Percentiles rank a stretch among this genome's conserved stretches.
Evolutionary conservation across 2,329 filamentous ascomycete species (phyloP).

Genomic region (Aspergillus quadrilineatus): DNA sequence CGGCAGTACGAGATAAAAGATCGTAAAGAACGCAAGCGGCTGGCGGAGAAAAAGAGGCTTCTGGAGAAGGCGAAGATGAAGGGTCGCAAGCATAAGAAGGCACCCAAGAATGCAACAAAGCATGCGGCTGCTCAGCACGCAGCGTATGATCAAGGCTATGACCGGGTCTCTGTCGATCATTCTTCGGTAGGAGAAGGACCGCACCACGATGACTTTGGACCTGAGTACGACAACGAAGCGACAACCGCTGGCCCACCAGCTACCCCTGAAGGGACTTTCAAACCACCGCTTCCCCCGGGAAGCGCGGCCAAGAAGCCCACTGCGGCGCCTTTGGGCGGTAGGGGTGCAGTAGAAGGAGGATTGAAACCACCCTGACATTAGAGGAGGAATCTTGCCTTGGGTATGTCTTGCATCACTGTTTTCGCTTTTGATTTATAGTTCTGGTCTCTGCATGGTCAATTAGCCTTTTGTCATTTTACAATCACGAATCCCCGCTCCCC

Average conservation of each 20-base stretch:
- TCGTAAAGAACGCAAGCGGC: constrained; percentile 74
- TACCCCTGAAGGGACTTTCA: constrained; percentile 59
- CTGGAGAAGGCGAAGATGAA: constrained; percentile 95
- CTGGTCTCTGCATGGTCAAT: constrained; percentile 15
- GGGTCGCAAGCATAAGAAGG: constrained; percentile 84
- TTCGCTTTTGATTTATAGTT: constrained; percentile 2
- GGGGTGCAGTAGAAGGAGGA: constrained; percentile 30
- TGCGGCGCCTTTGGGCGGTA: constrained; percentile 19
- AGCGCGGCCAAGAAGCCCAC: constrained; percentile 38
- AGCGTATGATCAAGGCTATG: constrained; percentile 42
- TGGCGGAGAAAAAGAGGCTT: constrained; percentile 80
- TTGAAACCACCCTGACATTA: constrained; percentile 32
- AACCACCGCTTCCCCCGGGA: constrained; percentile 67
- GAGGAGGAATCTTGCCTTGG: background rate
- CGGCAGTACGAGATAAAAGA: constrained; percentile 94
- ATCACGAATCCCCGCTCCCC: constrained; percentile 23
- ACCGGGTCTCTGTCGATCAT: constrained; percentile 42
- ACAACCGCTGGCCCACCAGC: constrained; percentile 39
- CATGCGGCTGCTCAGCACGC: constrained; percentile 35
- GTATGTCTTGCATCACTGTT: constrained; percentile 13
- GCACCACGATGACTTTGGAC: constrained; percentile 51
- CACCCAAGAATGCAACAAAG: constrained; percentile 64
- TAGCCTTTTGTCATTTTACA: constrained; percentile 16
- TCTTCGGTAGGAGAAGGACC: constrained; percentile 38
- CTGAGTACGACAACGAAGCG: constrained; percentile 54